These are phyloP conservation scores for Neurospora sp. DNA, from an alignment of 2,329 filamentous ascomycete species.

Conservation along the genomic window DNA sequence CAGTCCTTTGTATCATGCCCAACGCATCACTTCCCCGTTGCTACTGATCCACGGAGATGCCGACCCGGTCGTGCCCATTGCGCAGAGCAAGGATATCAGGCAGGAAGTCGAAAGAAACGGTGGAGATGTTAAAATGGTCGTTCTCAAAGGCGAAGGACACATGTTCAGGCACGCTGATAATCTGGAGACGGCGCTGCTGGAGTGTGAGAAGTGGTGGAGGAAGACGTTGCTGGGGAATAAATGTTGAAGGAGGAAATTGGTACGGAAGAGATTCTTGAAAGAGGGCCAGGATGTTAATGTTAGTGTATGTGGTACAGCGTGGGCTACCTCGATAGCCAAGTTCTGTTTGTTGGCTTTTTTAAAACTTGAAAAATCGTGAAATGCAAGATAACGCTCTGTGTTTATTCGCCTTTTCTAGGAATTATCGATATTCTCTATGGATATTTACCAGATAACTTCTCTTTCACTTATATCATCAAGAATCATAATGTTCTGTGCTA, in stretches of 20 bases:
- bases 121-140: slow-evolving; percentile 34
- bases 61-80: slow-evolving; percentile 48
- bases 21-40: slow-evolving; percentile 38
- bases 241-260: neutral
- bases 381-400: no score
- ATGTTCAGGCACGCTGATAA: slow-evolving; percentile 33
- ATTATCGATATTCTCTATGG: no score
- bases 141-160: slow-evolving; percentile 41
- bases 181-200: slow-evolving; percentile 28
- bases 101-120: slow-evolving; percentile 30
- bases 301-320: neutral
- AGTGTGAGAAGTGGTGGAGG: slow-evolving; percentile 39
- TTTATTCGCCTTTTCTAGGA: no score
- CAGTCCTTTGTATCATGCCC: slow-evolving; percentile 38
- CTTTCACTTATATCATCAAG: no score
- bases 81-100: slow-evolving; percentile 44
- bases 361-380: no score
- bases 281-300: neutral
- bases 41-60: slow-evolving; percentile 45
- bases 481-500: neutral
- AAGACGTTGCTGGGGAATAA: slow-evolving; percentile 24
- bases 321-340: neutral
- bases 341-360: no score
- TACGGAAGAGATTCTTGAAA: neutral
- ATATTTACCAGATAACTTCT: no score